These are phyloP conservation scores for Annulohypoxylon truncatum DNA, from an alignment of 2,329 filamentous ascomycete genomes.

Conservation along the genomic window DNA sequence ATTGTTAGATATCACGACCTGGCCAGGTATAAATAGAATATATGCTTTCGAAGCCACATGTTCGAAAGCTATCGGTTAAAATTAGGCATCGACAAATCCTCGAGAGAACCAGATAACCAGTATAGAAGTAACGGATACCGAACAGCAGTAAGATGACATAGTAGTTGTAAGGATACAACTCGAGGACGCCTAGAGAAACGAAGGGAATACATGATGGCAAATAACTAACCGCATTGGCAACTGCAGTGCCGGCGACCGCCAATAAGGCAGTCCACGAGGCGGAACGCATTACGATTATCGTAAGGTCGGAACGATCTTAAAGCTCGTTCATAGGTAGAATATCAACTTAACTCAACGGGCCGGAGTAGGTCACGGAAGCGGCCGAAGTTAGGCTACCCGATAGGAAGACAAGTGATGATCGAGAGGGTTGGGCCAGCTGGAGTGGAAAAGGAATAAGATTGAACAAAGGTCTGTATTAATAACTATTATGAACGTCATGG, in stretches of 20 bases:
- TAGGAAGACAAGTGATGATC: constrained; percentile 16
- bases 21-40: constrained; percentile 15
- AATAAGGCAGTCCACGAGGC: constrained; percentile 33
- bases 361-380: constrained; percentile 14
- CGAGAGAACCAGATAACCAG: neutral
- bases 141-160: no score
- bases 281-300: constrained; percentile 35
- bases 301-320: constrained; percentile 6
- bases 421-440: constrained; percentile 17
- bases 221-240: constrained; percentile 31
- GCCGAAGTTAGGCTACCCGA: constrained; percentile 13
- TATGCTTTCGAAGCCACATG: constrained; percentile 21
- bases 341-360: constrained; percentile 17
- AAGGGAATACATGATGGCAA: constrained; percentile 3
- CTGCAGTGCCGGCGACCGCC: constrained; percentile 26
- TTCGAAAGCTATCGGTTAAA: no score
- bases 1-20: constrained; percentile 39
- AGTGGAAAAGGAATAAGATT: constrained; percentile 4
- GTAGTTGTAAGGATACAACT: no score
- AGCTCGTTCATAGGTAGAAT: constrained; percentile 6
- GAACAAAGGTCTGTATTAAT: constrained; percentile 30
- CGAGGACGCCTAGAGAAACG: neutral
- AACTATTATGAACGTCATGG: constrained; percentile 1
- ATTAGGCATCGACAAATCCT: no score
- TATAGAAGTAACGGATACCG: neutral